Conservation (phyloP, 208 protist genomes). For the Crithidia brevicula region DNA sequence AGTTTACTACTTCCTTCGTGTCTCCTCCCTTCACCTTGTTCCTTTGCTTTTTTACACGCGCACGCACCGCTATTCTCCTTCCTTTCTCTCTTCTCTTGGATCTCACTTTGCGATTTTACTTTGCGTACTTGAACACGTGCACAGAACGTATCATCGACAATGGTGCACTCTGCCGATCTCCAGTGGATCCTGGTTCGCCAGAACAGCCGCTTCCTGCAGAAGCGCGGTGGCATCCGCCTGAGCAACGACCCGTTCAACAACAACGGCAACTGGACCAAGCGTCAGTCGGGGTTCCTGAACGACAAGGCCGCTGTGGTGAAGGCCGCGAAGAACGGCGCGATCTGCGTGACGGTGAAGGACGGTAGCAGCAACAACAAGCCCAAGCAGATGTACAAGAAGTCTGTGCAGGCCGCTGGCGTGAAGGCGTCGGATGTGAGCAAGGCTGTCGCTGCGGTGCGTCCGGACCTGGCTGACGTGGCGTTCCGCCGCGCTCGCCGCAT, state of each 20-base stretch:
- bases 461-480: slow-evolving; percentile 76
- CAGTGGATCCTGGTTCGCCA: slow-evolving; percentile 85
- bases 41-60: no score
- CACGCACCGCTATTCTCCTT: no score
- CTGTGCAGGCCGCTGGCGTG: slow-evolving; percentile 66
- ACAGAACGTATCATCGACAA: slow-evolving; percentile 32
- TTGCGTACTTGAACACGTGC: no score
- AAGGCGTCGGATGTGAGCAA: slow-evolving; percentile 75
- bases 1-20: no score
- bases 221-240: slow-evolving; percentile 79
- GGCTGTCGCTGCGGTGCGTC: slow-evolving; percentile 75
- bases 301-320: slow-evolving; percentile 73
- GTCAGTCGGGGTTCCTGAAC: slow-evolving; percentile 82
- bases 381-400: slow-evolving; percentile 78
- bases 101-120: no score
- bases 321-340: slow-evolving; percentile 66
- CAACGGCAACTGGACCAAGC: slow-evolving; percentile 90
- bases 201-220: slow-evolving; percentile 89
- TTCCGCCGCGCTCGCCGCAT: slow-evolving; percentile 86
- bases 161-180: slow-evolving; percentile 88
- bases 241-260: slow-evolving; percentile 90
- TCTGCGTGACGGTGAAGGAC: slow-evolving; percentile 75
- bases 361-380: slow-evolving; percentile 79
- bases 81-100: not conserved
- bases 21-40: slow-evolving; percentile 1